Conservation (phyloP, 208 protist species). For the Wallacemonas sp. region DNA sequence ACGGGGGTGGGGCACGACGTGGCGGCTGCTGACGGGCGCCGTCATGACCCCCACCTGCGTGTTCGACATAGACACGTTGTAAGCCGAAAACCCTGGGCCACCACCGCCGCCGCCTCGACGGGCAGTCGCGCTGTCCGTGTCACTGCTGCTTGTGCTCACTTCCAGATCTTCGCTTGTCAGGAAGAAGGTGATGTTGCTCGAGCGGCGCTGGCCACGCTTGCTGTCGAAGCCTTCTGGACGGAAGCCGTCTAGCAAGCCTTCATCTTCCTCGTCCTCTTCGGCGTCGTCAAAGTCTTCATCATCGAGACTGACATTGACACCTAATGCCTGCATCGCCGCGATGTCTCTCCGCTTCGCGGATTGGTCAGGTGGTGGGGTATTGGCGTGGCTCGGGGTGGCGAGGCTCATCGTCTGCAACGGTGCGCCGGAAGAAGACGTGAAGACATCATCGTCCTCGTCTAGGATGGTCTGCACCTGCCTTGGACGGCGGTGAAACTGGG, state of each 20-base stretch:
- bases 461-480: neutral
- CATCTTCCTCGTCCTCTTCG: constrained; percentile 29
- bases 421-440: constrained; percentile 2
- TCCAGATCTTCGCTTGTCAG: constrained; percentile 25
- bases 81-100: neutral
- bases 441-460: constrained; percentile 27
- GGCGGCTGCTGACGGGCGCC: neutral
- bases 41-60: neutral
- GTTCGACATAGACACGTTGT: neutral
- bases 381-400: neutral
- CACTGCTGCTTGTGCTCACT: neutral
- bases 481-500: neutral
- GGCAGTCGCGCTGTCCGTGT: too few relatives aligned
- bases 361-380: neutral
- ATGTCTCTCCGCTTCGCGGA: neutral
- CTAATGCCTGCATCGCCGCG: neutral
- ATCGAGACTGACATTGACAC: neutral
- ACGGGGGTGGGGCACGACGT: constrained; percentile 5
- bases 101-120: too few relatives aligned
- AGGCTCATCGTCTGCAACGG: neutral
- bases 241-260: constrained; percentile 40
- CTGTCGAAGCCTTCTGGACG: constrained; percentile 32
- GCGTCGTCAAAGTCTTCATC: constrained; percentile 17
- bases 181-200: constrained; percentile 39
- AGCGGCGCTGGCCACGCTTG: constrained; percentile 9